These are phyloP conservation scores for Aspergillus neotritici DNA, from an alignment of 2,329 filamentous ascomycete species.

Conservation along the genomic window DNA sequence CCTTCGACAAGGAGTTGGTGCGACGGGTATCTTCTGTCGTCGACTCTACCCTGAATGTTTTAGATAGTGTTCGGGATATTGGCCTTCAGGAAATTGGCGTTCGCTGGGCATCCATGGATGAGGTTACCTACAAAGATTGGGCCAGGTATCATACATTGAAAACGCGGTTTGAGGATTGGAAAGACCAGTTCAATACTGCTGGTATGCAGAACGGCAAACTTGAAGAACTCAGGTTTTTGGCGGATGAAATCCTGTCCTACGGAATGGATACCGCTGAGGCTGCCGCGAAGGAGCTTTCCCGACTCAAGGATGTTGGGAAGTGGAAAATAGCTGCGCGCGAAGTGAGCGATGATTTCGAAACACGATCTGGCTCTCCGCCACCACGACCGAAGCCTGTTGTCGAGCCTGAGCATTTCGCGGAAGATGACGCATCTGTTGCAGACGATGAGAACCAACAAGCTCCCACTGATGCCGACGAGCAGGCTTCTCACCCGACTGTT, in stretches of 20 bases:
- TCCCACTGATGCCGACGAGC: background rate
- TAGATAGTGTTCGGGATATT: conserved; percentile 75
- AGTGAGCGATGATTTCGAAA: conserved; percentile 70
- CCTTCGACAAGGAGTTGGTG: conserved; percentile 65
- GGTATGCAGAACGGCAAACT: conserved; percentile 70
- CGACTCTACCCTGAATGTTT: conserved; percentile 73
- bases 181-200: conserved; percentile 69
- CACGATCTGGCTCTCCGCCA: conserved; percentile 45
- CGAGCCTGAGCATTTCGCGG: conserved; percentile 1
- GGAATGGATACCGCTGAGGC: conserved; percentile 75
- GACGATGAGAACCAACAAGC: conserved; percentile 6
- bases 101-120: conserved; percentile 91
- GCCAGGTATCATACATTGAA: conserved; percentile 86
- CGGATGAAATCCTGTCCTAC: conserved; percentile 65
- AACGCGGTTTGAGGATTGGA: conserved; percentile 77
- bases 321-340: conserved; percentile 79
- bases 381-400: conserved; percentile 20
- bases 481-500: too few relatives aligned
- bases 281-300: conserved; percentile 71
- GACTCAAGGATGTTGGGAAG: conserved; percentile 73
- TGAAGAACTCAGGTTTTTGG: conserved; percentile 60
- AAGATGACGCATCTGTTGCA: conserved; percentile 8
- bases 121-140: conserved; percentile 96
- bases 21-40: conserved; percentile 65
- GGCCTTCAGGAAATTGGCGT: conserved; percentile 88